A percentile compares a stretch with the other conserved stretches of the same genome.
Conservation (phyloP, 148 eudicot genomes). For the Vaccinium vitisidaea region DNA sequence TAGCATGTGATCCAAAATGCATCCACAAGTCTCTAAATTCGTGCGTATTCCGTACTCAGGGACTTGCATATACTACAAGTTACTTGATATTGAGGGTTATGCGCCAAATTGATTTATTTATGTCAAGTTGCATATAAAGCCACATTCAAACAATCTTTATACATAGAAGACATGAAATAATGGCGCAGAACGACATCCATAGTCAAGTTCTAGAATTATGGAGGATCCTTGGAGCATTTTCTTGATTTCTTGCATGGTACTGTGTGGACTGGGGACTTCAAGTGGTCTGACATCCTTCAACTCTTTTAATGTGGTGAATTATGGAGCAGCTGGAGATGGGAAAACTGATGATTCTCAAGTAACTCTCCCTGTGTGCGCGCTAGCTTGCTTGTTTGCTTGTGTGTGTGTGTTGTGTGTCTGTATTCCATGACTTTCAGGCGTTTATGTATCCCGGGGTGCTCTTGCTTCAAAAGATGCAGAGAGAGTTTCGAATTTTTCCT, state of each 20-base stretch:
- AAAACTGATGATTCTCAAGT: conserved; percentile 48
- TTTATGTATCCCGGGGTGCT: too few species aligned
- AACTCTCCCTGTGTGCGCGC: neutral
- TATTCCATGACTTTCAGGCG: neutral
- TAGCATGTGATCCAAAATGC: neutral
- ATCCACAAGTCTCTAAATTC: neutral
- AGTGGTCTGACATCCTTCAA: conserved; percentile 10
- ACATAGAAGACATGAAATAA: neutral
- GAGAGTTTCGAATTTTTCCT: neutral
- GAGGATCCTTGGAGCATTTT: conserved; percentile 17
- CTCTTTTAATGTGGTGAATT: conserved; percentile 34
- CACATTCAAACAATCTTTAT: neutral
- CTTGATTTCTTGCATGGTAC: conserved; percentile 21
- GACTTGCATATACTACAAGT: neutral
- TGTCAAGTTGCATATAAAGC: neutral
- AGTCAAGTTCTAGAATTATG: neutral
- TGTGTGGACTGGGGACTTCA: conserved; percentile 12
- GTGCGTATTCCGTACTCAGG: neutral
- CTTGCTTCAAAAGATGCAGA: neutral
- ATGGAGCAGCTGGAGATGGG: conserved; percentile 55
- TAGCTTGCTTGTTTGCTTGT: too few species aligned
- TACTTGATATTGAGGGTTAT: neutral
- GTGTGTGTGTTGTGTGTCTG: too few species aligned
- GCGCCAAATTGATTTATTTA: neutral
- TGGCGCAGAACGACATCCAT: neutral